Conservation (phyloP, 1,139 yeast species). For the Hyphopichia buzzinii region DNA sequence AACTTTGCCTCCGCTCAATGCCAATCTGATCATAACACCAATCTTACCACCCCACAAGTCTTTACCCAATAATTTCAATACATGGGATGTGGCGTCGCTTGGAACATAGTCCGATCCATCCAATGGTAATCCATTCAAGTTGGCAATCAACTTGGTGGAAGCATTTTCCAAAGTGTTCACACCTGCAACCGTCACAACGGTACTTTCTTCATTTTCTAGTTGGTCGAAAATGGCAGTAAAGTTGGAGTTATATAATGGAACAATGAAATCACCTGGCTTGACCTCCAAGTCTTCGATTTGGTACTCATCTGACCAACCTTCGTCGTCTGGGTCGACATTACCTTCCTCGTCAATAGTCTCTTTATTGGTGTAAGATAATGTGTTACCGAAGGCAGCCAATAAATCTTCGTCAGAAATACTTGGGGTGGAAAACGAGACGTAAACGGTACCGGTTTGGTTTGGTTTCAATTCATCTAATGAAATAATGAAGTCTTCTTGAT, state of each 20-base stretch:
- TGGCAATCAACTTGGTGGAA: slow-evolving; percentile 48
- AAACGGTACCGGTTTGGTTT: slow-evolving; percentile 68
- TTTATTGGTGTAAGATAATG: slow-evolving; percentile 71
- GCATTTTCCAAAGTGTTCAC: slow-evolving; percentile 36
- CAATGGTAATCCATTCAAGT: slow-evolving; percentile 75
- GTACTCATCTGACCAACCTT: slow-evolving; percentile 92
- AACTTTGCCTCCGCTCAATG: slow-evolving; percentile 64
- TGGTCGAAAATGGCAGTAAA: slow-evolving; percentile 77
- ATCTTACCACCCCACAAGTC: slow-evolving; percentile 72
- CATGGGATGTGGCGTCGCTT: slow-evolving; percentile 61
- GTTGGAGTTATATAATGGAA: slow-evolving; percentile 75
- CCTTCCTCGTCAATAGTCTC: slow-evolving; percentile 79
- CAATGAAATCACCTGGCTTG: slow-evolving; percentile 77
- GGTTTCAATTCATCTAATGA: slow-evolving; percentile 76
- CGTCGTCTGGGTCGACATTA: slow-evolving; percentile 65
- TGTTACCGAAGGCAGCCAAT: slow-evolving; percentile 62
- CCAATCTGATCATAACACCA: slow-evolving; percentile 69
- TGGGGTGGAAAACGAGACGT: slow-evolving; percentile 72
- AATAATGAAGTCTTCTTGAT: slow-evolving; percentile 69
- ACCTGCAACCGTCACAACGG: slow-evolving; percentile 39
- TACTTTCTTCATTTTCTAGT: slow-evolving; percentile 40
- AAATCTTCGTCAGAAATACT: slow-evolving; percentile 36
- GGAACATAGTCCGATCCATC: slow-evolving; percentile 74
- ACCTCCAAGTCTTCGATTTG: slow-evolving; percentile 80
- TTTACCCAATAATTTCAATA: slow-evolving; percentile 80